phyloP scores from a whole-genome alignment of 768 basidiomycete genomes.

The Kwoniella mangroviensis region DNA sequence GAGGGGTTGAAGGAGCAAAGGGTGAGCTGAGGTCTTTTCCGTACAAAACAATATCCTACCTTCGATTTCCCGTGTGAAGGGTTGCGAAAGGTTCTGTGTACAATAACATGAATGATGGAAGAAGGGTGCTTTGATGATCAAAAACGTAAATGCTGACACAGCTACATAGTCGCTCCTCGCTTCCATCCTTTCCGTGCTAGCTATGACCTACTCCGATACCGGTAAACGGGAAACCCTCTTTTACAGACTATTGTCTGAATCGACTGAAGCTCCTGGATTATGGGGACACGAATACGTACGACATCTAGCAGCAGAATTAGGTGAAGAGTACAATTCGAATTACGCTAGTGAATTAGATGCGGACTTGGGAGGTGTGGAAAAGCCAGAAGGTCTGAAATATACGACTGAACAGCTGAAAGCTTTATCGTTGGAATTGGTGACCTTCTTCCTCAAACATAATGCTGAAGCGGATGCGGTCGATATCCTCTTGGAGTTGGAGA shows the following conservation, averaged over 20 bases:
- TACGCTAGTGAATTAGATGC: slow-evolving; percentile 11
- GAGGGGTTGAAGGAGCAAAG: slow-evolving; percentile 66
- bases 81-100: no score
- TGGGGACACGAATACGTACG: slow-evolving; percentile 99
- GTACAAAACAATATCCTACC: no score
- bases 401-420: slow-evolving; percentile 69
- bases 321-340: slow-evolving; percentile 73
- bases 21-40: slow-evolving; percentile 33
- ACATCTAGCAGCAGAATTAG: slow-evolving; percentile 93
- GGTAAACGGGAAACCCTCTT: slow-evolving; percentile 93
- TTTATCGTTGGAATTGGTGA: slow-evolving; percentile 81
- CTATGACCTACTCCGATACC: slow-evolving; percentile 99
- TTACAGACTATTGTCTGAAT: slow-evolving; percentile 81
- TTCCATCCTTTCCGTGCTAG: slow-evolving; percentile 95
- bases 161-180: slow-evolving; percentile 79
- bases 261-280: slow-evolving; percentile 76
- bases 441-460: slow-evolving; percentile 88
- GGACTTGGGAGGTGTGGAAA: slow-evolving; percentile 10
- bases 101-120: no score
- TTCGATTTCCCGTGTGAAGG: no score
- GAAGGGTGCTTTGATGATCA: no score
- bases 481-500: slow-evolving; percentile 89
- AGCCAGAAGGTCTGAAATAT: slow-evolving; percentile 31
- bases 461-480: slow-evolving; percentile 99
- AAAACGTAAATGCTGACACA: no score